A percentile compares a stretch with the other conserved stretches of the same genome.
Conservation (phyloP, 352 stramenopile genomes). For the Pythium myriotylum region DNA sequence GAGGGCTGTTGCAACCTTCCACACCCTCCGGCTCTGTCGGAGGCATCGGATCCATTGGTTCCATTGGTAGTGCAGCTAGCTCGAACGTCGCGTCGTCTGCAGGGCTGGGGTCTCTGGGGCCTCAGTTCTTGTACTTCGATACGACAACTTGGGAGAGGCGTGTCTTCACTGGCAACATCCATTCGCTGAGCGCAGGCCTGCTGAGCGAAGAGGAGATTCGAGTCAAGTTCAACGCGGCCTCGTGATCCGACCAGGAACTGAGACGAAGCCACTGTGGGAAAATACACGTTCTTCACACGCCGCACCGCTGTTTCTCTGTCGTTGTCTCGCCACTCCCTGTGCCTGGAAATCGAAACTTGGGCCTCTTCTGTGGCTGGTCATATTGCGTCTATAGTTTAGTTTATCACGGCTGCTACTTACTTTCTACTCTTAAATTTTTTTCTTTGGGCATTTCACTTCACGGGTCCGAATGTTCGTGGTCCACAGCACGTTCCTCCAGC, state of each 20-base stretch:
- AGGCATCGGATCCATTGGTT: slow-evolving; percentile 46
- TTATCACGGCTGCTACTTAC: slow-evolving; percentile 9
- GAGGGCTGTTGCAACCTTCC: slow-evolving; percentile 12
- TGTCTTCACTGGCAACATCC: slow-evolving; percentile 92
- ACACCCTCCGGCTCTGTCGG: slow-evolving; percentile 36
- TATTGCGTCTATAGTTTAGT: slow-evolving; percentile 12
- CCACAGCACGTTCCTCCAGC: neutral
- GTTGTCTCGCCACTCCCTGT: neutral
- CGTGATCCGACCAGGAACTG: slow-evolving; percentile 45
- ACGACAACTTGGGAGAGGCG: slow-evolving; percentile 94
- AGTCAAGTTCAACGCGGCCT: slow-evolving; percentile 92
- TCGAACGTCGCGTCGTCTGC: slow-evolving; percentile 28
- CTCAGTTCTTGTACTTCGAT: slow-evolving; percentile 96
- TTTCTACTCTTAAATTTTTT: neutral
- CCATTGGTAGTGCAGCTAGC: slow-evolving; percentile 63
- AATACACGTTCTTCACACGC: slow-evolving; percentile 24
- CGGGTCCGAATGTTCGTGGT: neutral
- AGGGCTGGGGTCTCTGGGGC: slow-evolving; percentile 38
- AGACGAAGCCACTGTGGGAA: neutral
- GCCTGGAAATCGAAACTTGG: too few relatives aligned
- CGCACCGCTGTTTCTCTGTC: neutral
- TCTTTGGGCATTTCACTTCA: slow-evolving; percentile 6
- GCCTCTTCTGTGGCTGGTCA: neutral
- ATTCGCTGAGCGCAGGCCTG: slow-evolving; percentile 85
- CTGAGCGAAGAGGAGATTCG: slow-evolving; percentile 94